Evolutionary conservation across 768 basidiomycete species (phyloP).

Genomic region (Phaeotremella skinneri): DNA sequence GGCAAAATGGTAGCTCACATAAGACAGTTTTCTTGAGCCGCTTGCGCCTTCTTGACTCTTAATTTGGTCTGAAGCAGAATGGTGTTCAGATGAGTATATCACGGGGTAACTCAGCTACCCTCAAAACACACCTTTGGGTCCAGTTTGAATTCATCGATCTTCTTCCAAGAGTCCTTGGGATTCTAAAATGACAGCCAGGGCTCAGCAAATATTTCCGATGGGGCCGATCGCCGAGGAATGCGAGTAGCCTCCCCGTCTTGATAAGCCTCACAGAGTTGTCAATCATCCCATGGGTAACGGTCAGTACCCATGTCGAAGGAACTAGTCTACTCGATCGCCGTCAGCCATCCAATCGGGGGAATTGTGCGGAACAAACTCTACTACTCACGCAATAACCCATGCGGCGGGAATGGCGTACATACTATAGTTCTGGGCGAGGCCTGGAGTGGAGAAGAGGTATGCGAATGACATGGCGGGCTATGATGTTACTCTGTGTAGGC

Average conservation of each 20-base stretch:
- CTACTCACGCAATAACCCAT: constrained; percentile 36
- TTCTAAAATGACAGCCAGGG: constrained; percentile 6
- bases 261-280: background rate
- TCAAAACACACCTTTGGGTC: constrained; percentile 13
- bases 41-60: constrained; percentile 2
- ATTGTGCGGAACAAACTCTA: background rate
- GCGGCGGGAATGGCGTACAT: constrained; percentile 37
- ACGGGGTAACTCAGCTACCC: background rate
- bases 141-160: constrained; percentile 17
- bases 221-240: background rate
- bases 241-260: background rate
- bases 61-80: background rate
- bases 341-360: background rate
- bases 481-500: background rate
- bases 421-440: constrained; percentile 34
- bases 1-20: background rate
- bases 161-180: constrained; percentile 32
- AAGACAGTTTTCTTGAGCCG: background rate
- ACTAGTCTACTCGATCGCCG: constrained; percentile 16
- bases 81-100: background rate
- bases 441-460: constrained; percentile 25
- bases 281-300: background rate
- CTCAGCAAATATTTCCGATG: constrained; percentile 1
- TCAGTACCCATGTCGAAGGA: constrained; percentile 30
- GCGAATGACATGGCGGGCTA: background rate